Base-by-base conservation (phyloP, 2,329 filamentous ascomycete species). In the Fusarium sp. region DNA sequence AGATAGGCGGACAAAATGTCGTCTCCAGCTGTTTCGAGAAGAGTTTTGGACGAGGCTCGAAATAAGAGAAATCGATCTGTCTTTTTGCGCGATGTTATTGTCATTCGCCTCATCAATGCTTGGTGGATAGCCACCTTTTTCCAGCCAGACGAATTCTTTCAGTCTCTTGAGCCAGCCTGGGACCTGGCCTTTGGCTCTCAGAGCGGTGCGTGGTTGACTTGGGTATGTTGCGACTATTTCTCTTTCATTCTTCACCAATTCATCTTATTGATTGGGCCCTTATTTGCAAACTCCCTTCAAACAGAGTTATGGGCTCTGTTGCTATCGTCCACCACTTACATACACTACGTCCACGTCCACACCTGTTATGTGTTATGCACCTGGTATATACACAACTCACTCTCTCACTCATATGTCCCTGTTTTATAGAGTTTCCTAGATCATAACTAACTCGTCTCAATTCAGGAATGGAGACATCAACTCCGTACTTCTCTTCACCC, bases 101-200 rank as follows among this genome's bases (percentile, higher is more conserved):
- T 88, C 40, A 87, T 97, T 68, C 93, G 96, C 56, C 86, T 95
- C 69, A 79, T 92, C 78, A 97, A 97, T 81, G 90, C 94, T 33
- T 85, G 96, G 73, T 89, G 86, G 66, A 84, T 97, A 59, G 85
- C 88, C 70, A 98, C 96, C 20, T 99, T 98, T 79, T 99, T 99
- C 82, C 96, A 99, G 80, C 96, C 96, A 28, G 96, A 99, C 83
- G 96, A 99, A 80, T 98, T 93, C 83, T 99, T 96, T 76, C 96
- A 99, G 78, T 92, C 94, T 2, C 87, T 98, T 44, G 96, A 99
- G 82, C 95, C 96, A 54, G 96, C 96, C 71, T 98, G 95, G 95
- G 85, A 90, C 74, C 86, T 96, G 57, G 92, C 92, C 5, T 98
- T 97, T 84, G 95, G 95, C 22, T 76, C 83, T 4, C 78, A 85